Percentiles rank a stretch among this genome's conserved stretches.
Conservation (phyloP, 768 basidiomycete genomes). For the Lyophyllum shimeji region DNA sequence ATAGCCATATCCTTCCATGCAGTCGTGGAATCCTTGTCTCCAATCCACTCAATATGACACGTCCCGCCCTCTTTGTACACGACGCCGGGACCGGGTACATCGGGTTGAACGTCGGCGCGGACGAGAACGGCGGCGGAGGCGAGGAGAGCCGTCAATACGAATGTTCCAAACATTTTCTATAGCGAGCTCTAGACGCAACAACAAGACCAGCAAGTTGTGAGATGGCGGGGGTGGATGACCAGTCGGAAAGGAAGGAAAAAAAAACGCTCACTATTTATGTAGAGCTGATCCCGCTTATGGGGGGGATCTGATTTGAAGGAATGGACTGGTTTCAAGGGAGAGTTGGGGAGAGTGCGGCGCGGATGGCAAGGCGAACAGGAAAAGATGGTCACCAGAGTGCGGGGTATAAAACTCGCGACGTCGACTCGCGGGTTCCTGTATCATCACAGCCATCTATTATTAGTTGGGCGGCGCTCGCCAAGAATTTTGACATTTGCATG, state of each 20-base stretch:
- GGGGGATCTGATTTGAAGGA: slow-evolving; percentile 7
- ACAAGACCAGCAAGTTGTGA: slow-evolving; percentile 14
- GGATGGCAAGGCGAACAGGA: not conserved
- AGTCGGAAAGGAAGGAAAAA: not conserved
- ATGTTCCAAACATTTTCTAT: slow-evolving; percentile 36
- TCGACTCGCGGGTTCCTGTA: slow-evolving; percentile 1
- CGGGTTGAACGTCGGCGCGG: slow-evolving; percentile 61
- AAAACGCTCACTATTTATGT: slow-evolving; percentile 5
- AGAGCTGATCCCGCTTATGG: not conserved
- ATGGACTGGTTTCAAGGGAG: slow-evolving; percentile 5
- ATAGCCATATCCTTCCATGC: slow-evolving; percentile 73
- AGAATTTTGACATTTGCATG: not conserved
- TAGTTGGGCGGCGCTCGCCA: not conserved
- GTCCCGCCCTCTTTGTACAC: slow-evolving; percentile 54
- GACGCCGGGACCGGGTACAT: slow-evolving; percentile 56
- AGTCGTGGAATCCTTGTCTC: slow-evolving; percentile 49
- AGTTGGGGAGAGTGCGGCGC: slow-evolving; percentile 1
- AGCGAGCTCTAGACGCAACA: slow-evolving; percentile 7
- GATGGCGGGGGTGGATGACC: slow-evolving; percentile 7
- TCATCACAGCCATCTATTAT: slow-evolving; percentile 12
- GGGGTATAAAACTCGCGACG: slow-evolving; percentile 11
- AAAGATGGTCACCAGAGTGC: slow-evolving; percentile 3
- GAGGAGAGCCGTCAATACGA: slow-evolving; percentile 37
- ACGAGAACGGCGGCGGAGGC: slow-evolving; percentile 33
- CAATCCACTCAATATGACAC: slow-evolving; percentile 61